phyloP scores from a whole-genome alignment of 768 basidiomycete genomes.

The Hygrocybe coccinea region DNA sequence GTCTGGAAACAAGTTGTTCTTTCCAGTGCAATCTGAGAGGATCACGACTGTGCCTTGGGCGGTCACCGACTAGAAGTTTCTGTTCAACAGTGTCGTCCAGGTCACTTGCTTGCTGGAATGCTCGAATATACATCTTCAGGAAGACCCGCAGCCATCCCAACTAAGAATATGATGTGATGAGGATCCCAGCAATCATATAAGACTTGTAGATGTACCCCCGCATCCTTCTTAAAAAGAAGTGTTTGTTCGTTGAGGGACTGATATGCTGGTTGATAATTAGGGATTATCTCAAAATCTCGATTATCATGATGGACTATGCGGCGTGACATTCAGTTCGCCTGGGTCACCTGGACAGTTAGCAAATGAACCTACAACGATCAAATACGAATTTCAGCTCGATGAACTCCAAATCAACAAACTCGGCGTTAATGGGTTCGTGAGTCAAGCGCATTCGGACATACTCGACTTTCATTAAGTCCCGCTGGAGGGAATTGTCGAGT shows the following conservation, averaged over 20 bases:
- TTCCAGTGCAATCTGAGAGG: constrained; percentile 47
- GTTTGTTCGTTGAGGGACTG: constrained; percentile 62
- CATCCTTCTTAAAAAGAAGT: constrained; percentile 53
- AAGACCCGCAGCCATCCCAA: constrained; percentile 67
- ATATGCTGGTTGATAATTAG: constrained; percentile 67
- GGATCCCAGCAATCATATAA: not conserved
- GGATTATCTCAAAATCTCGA: constrained; percentile 74
- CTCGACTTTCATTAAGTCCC: constrained; percentile 78
- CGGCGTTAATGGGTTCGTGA: constrained; percentile 65
- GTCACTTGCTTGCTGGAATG: constrained; percentile 74
- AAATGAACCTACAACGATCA: constrained; percentile 52
- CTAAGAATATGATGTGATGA: constrained; percentile 32
- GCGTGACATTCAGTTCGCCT: not conserved
- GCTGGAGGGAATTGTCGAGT: constrained; percentile 79
- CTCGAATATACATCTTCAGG: constrained; percentile 72
- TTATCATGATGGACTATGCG: constrained; percentile 80
- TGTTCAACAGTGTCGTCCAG: constrained; percentile 77
- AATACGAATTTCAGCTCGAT: constrained; percentile 82
- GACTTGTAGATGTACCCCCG: constrained; percentile 47
- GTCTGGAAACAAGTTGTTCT: constrained; percentile 52
- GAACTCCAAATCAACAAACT: constrained; percentile 76
- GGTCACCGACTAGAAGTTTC: constrained; percentile 74
- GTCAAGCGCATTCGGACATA: constrained; percentile 78
- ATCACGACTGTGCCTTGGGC: constrained; percentile 59
- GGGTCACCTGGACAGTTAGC: not conserved